Evolutionary conservation across 2,329 filamentous ascomycete genomes (phyloP).

Genomic region (Trichoderma polysporum): DNA sequence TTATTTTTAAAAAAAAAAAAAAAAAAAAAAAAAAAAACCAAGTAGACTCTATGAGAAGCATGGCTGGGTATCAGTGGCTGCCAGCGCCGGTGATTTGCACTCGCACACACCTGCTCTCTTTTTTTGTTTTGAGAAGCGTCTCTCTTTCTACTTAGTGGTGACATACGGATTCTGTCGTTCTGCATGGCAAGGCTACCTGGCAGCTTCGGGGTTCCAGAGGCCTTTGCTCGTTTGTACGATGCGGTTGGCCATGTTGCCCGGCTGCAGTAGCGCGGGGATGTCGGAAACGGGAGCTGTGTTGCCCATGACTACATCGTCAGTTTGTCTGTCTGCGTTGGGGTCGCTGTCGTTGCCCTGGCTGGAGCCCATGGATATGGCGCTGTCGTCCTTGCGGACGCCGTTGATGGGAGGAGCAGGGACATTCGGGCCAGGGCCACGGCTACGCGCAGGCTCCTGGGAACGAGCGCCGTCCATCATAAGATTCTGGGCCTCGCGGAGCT

Average conservation of each 20-base stretch:
- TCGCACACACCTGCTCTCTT: background rate
- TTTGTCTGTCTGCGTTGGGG: background rate
- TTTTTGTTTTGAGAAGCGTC: background rate
- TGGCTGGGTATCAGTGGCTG: background rate
- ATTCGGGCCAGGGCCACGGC: slow-evolving; percentile 33
- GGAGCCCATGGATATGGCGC: slow-evolving; percentile 42
- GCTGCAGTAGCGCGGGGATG: slow-evolving; percentile 53
- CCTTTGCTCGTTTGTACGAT: slow-evolving; percentile 65
- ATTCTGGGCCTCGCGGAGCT: slow-evolving; percentile 63
- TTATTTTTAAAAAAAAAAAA: no score
- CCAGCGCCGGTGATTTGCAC: slow-evolving; percentile 13
- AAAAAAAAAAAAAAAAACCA: no score
- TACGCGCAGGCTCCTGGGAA: slow-evolving; percentile 50
- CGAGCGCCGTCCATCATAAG: slow-evolving; percentile 61
- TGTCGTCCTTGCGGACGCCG: slow-evolving; percentile 44
- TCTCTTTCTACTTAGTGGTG: background rate
- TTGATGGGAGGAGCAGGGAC: slow-evolving; percentile 34
- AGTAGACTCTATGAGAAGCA: background rate
- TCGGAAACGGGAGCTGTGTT: slow-evolving; percentile 36
- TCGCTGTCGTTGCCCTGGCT: slow-evolving; percentile 29
- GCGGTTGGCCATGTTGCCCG: slow-evolving; percentile 55
- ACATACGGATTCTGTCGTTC: no score
- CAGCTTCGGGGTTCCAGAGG: slow-evolving; percentile 51
- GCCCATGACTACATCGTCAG: slow-evolving; percentile 50
- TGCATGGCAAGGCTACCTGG: slow-evolving; percentile 11